Evolutionary conservation across 768 basidiomycete genomes (phyloP).

Genomic region (Amanita thiersii): DNA sequence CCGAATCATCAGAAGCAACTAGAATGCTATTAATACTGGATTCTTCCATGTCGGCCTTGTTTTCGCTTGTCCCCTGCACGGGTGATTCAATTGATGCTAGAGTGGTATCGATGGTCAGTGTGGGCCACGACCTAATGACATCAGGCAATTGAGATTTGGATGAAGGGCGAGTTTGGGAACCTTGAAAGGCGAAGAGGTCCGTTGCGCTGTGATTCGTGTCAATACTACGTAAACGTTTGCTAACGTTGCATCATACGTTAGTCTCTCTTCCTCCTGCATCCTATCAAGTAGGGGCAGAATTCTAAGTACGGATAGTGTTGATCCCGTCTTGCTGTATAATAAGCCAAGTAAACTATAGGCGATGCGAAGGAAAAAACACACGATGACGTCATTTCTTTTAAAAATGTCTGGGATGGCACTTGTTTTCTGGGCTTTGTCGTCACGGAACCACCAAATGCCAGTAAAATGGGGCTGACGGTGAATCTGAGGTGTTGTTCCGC

Average conservation of each 20-base stretch:
- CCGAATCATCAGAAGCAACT: conserved; percentile 47
- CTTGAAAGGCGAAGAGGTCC: conserved; percentile 78
- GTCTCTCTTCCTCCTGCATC: conserved; percentile 56
- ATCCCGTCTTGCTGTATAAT: conserved; percentile 55
- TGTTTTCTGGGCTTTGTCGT: conserved; percentile 29
- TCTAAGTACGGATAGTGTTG: conserved; percentile 63
- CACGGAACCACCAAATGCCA: conserved; percentile 70
- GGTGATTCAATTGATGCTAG: conserved; percentile 54
- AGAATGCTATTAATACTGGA: conserved; percentile 61
- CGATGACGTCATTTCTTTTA: conserved; percentile 56
- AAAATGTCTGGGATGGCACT: conserved; percentile 68
- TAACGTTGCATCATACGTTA: conserved; percentile 42
- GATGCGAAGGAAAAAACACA: conserved; percentile 22
- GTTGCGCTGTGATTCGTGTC: conserved; percentile 43
- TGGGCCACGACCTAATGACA: conserved; percentile 63
- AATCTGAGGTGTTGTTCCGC: conserved; percentile 12
- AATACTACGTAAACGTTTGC: conserved; percentile 12
- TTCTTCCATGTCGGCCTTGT: conserved; percentile 36
- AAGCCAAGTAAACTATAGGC: conserved; percentile 9
- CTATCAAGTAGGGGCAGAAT: conserved; percentile 65
- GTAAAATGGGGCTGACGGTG: conserved; percentile 23
- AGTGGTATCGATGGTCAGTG: conserved; percentile 43
- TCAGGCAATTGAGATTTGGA: conserved; percentile 42
- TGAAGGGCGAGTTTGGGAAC: conserved; percentile 43
- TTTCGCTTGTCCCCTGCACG: conserved; percentile 23